Base-by-base conservation (phyloP, 768 basidiomycete species). In the Pulveroboletus sp. region DNA sequence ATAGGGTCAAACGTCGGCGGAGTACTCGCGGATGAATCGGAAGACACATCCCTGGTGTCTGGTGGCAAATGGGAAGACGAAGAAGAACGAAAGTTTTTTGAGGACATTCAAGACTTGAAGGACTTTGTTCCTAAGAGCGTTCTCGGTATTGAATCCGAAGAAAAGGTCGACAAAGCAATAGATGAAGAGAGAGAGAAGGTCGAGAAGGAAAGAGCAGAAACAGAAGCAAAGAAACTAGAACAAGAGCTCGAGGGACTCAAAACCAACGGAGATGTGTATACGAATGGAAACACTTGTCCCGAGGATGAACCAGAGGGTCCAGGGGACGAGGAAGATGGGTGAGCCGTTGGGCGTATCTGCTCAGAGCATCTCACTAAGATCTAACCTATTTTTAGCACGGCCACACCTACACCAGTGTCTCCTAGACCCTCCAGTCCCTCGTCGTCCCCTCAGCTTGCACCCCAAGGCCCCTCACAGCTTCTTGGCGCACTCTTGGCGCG, bases 61-160 rank as follows among this genome's bases (percentile, higher is more conserved):
- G 85, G 87, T 6, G 88, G 93, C 4, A 93, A 97, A 67, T 99
- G 96, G 96, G 92, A 92, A 67, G 96, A 98, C 58, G 96, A 98
- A 57, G 95, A 99, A 71, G 95, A 97, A 65, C 76, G 88, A 20
- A 75, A 85, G 50, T 98, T 95, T 69, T 98, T 86, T 58, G 95
- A 97, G 63, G 93, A 97, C 52, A 73, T 96, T 36, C 81, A 89
- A 51, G 96, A 98, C 67, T 66, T 97, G 45, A 86, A 86, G 51
- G 92, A 96, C 50, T 91, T 93, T 50, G 92, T 96, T 2, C 96
- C 96, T 0, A 83, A 80, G 43, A 86, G 83, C 44, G 80, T 98
- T 32, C 74, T 98, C 17, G 93, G 93, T 19, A 76, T 94, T 42
- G 76, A 73, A 11, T 64, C 57, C 1, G 71, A 74, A 35, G 65